Percentiles rank a stretch among this genome's conserved stretches.
phyloP scores from a whole-genome alignment of 257 asterid species.

The Euphrasia confusa region DNA sequence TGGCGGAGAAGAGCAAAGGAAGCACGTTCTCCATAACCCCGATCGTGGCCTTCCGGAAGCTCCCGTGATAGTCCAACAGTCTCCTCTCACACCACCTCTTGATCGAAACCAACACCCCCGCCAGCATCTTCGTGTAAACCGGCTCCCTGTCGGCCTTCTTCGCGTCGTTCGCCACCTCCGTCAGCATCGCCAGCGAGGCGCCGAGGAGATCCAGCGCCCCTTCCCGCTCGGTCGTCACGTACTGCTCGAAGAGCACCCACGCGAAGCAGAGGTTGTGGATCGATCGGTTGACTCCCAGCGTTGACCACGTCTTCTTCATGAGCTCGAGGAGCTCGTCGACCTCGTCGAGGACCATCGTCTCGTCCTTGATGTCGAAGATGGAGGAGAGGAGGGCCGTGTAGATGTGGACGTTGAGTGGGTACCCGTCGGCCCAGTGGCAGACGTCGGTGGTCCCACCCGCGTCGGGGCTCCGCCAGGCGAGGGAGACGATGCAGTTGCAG shows the following conservation, averaged over 20 bases:
- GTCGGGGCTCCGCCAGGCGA: slow-evolving; percentile 51
- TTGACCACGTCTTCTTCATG: slow-evolving; percentile 69
- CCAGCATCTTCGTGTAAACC: slow-evolving; percentile 41
- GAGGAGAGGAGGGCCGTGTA: slow-evolving; percentile 45
- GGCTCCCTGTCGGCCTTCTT: slow-evolving; percentile 48
- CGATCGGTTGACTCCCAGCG: slow-evolving; percentile 45
- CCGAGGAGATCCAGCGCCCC: slow-evolving; percentile 46
- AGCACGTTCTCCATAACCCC: slow-evolving; percentile 55
- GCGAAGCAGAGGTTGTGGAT: slow-evolving; percentile 54
- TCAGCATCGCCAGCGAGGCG: slow-evolving; percentile 49
- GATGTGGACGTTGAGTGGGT: slow-evolving; percentile 55
- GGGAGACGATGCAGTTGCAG: slow-evolving; percentile 41
- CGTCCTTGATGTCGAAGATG: slow-evolving; percentile 50
- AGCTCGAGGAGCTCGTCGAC: slow-evolving; percentile 63
- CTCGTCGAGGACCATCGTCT: slow-evolving; percentile 50
- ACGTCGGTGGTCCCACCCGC: slow-evolving; percentile 43
- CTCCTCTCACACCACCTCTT: slow-evolving; percentile 63
- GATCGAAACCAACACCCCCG: slow-evolving; percentile 32
- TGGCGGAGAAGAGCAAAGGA: slow-evolving; percentile 48
- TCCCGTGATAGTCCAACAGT: slow-evolving; percentile 53
- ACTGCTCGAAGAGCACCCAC: slow-evolving; percentile 69
- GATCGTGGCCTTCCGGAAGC: slow-evolving; percentile 39
- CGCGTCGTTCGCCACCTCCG: slow-evolving; percentile 60
- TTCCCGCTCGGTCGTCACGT: slow-evolving; percentile 40
- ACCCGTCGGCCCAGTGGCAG: slow-evolving; percentile 77